Conservation (phyloP, 371 early-diverging fungal species). For the Rhizopus delemar region DNA sequence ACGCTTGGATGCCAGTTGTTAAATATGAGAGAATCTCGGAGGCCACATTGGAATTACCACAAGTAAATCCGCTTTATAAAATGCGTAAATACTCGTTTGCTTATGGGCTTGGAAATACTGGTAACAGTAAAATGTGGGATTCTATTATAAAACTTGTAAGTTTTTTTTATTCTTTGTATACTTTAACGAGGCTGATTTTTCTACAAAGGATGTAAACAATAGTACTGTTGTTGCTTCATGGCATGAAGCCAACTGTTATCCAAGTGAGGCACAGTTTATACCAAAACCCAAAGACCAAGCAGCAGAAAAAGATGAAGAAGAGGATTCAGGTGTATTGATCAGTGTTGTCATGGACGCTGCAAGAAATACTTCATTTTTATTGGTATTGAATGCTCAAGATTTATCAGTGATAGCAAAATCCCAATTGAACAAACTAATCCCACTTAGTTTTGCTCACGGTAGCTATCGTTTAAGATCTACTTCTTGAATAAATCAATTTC, state of each 20-base stretch:
- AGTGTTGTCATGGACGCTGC: slow-evolving; percentile 72
- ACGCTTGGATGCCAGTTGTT: slow-evolving; percentile 37
- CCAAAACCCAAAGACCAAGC: slow-evolving; percentile 42
- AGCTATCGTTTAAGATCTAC: slow-evolving; percentile 25
- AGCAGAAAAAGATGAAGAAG: slow-evolving; percentile 44
- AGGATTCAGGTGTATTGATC: slow-evolving; percentile 75
- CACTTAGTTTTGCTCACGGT: slow-evolving; percentile 64
- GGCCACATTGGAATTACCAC: slow-evolving; percentile 61
- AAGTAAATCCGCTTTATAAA: slow-evolving; percentile 62
- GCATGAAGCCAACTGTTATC: slow-evolving; percentile 66
- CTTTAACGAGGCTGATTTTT: slow-evolving; percentile 3
- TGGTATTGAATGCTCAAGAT: slow-evolving; percentile 73
- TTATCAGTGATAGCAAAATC: slow-evolving; percentile 67
- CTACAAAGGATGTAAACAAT: slow-evolving; percentile 29
- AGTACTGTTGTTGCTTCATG: slow-evolving; percentile 39
- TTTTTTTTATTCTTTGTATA: background rate
- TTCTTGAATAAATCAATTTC: slow-evolving; percentile 12
- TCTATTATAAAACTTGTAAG: slow-evolving; percentile 68
- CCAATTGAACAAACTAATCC: slow-evolving; percentile 59
- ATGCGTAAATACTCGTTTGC: slow-evolving; percentile 60
- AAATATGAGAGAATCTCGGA: slow-evolving; percentile 24
- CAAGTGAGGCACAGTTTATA: slow-evolving; percentile 73
- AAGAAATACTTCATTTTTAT: slow-evolving; percentile 62
- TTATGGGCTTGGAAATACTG: slow-evolving; percentile 62
- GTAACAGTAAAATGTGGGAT: slow-evolving; percentile 62